These are phyloP conservation scores for Begonia masoniana DNA, from an alignment of 306 rosid genomes.

Conservation along the genomic window DNA sequence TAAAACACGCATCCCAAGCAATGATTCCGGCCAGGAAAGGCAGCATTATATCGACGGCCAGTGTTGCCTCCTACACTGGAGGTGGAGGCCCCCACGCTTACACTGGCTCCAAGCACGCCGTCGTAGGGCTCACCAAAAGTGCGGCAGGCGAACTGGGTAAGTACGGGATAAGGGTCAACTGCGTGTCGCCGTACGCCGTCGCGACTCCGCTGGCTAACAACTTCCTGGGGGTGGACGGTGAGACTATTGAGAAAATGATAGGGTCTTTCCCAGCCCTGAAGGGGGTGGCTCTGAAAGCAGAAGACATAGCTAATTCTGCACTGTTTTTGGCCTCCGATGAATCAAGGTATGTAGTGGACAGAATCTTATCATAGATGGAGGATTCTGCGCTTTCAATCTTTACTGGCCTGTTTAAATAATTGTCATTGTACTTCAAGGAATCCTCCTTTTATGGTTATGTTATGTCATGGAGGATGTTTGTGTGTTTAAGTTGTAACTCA, in stretches of 20 bases:
- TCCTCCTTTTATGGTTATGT: no score
- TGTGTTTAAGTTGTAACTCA: no score
- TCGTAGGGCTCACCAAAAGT: conserved; percentile 52
- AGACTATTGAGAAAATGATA: background rate
- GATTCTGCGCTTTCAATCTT: background rate
- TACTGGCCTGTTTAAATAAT: no score
- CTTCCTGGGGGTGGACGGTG: conserved; percentile 13
- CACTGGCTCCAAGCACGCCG: conserved; percentile 56
- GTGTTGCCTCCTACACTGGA: conserved; percentile 42
- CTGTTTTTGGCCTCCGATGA: background rate
- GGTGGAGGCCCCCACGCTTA: conserved; percentile 65
- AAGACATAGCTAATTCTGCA: background rate
- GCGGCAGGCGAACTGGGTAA: conserved; percentile 72
- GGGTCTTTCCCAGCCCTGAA: background rate
- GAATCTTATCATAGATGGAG: background rate
- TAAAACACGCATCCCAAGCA: conserved; percentile 55
- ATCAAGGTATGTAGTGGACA: background rate
- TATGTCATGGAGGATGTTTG: no score
- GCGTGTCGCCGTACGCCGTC: conserved; percentile 55
- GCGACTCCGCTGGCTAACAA: conserved; percentile 46
- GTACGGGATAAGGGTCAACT: conserved; percentile 71
- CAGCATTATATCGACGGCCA: conserved; percentile 49
- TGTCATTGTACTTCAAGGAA: no score
- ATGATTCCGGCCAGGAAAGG: conserved; percentile 45
- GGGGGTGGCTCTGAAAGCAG: background rate